Evolutionary conservation across 345 rosid species (phyloP).

Genomic region (Bruguiera gymnorhiza): DNA sequence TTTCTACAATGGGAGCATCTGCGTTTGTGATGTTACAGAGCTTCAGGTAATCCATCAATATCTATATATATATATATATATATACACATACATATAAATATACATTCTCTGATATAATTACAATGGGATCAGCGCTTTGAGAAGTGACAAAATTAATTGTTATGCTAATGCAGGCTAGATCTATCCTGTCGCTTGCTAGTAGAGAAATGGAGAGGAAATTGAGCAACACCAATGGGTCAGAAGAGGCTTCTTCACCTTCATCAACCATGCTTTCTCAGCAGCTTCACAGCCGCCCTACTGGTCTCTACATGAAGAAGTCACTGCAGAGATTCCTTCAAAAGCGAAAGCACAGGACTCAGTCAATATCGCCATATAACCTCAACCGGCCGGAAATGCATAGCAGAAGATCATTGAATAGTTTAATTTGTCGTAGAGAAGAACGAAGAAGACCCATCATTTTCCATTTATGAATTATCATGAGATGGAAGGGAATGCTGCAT

Average conservation of each 20-base stretch:
- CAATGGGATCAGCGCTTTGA: no score
- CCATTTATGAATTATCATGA: no score
- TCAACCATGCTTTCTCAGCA: background rate
- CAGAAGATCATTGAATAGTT: background rate
- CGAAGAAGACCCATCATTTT: no score
- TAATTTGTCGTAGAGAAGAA: background rate
- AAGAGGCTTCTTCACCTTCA: background rate
- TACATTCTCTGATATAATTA: no score
- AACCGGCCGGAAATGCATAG: background rate
- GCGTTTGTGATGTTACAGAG: constrained; percentile 23
- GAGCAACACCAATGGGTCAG: background rate
- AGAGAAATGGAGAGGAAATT: constrained; percentile 18
- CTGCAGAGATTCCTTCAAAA: constrained; percentile 30
- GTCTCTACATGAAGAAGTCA: constrained; percentile 27
- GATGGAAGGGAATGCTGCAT: no score
- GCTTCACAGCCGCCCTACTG: constrained; percentile 2
- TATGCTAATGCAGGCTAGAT: constrained; percentile 18
- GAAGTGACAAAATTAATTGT: background rate
- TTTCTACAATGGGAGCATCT: constrained; percentile 28
- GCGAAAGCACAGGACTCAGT: constrained; percentile 21
- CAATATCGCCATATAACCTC: constrained; percentile 13
- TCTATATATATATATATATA: no score
- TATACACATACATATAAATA: no score
- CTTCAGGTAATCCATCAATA: constrained; percentile 14
- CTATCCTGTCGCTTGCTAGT: constrained; percentile 21